Evolutionary conservation across 169 alveolate genomes (phyloP), one percentile per base, ranked within the genome.

Genomic region (Babesia sp.): DNA sequence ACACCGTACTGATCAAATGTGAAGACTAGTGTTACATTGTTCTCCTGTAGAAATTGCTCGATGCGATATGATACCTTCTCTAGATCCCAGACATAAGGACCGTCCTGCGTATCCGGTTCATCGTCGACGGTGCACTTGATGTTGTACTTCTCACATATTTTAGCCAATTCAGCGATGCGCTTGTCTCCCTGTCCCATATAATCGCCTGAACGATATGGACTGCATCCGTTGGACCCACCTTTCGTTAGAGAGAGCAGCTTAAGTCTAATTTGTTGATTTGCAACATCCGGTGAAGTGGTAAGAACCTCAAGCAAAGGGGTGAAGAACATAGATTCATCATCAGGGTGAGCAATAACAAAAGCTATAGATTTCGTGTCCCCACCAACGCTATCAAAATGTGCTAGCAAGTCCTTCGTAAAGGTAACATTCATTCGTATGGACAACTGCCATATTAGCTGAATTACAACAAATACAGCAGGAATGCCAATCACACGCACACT

Each of bases 261-360:
- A n/a, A 79, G 45, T 0, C 37, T 1, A 16, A 53, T 24, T 18
- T 45, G 22, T 14, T 24, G 59, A 18, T 29, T 29, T 28, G 57
- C 56, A 41, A 31, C 28, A 0, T 26, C 18, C 3, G 63, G 44
- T 26, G 46, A 71, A 22, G 1, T 69, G 56, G 44, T 71, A 28
- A 44, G 68, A 14, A 77, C 48, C 56, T 73, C 56, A 39, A 94
- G 90, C 34, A 96, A 86, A 7, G 98, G 98, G 22, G 90, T 77
- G 74, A 94, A 93, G 82, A 93, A 95, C 98, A 95, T 95, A 22
- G 92, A 83, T 84, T 95, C 98, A 75, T 95, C 98, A 77, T 94
- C 97, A 28, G 97, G 98, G 71, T 95, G 98, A 9, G 97, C 97
- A 39, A 91, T 86, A 5, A 95, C 86, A 46, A 94, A 57, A 9